Evolutionary conservation across 768 basidiomycete species (phyloP), one percentile per base, ranked within the genome.

Genomic region (Suillus sp.): DNA sequence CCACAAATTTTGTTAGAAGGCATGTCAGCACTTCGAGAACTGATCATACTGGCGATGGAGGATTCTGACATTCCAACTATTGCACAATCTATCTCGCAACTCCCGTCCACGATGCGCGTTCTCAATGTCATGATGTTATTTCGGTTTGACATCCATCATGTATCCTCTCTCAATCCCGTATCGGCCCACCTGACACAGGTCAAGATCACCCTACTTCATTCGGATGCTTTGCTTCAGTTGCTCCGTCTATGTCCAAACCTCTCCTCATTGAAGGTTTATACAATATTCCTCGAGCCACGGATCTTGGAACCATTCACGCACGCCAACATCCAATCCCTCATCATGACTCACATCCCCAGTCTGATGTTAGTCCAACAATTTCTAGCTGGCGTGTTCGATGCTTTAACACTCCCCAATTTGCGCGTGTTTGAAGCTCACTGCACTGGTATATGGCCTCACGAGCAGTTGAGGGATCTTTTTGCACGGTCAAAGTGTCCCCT

Each of bases 201-300:
- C 32, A 34, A 34, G 32, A 34, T 34, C 6, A 7, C 32, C 32
- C 32, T 7, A 34, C 32, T 5, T 34, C 0, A 34, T 34, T 1
- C 7, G 4, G 32, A 8, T 8, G 7, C 32, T 7, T 34, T 34
- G 32, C 32, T 34, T 4, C 32, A 34, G 32, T 45, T 45, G 20
- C 43, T 45, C n/a, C n/a, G 4, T 4, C 43, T 45, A 11, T 45
- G 43, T n/a, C 43, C 43, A 10, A n/a, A 45, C 43, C n/a, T 43
- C 43, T n/a, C 43, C 9, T 45, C 43, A 3, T 45, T 45, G 3
- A 45, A 1, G n/a, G 1, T 3, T 2, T 3, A 3, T 3, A 1
- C 4, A 11, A 0, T 4, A 34, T 34, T 0, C 32, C n/a, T n/a
- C n/a, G n/a, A 7, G 1, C 8, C 0, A 34, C 32, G 7, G 0